These are phyloP conservation scores for Apiotrichum brassicae DNA, from an alignment of 1,284 basidiomycete genomes.

Conservation along the genomic window DNA sequence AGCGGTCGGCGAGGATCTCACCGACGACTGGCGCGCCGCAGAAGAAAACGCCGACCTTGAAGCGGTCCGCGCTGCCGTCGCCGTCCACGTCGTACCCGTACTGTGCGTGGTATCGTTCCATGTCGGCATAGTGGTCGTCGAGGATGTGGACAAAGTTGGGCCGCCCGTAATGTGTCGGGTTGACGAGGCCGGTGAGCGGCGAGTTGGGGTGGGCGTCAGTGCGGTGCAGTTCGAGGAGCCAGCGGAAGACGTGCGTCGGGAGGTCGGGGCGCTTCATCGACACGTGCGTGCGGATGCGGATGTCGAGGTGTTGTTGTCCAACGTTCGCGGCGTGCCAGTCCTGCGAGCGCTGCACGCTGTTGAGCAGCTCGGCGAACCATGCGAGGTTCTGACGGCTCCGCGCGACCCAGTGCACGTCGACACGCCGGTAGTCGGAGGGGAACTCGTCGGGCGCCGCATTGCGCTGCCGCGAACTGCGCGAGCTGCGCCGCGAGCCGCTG, in stretches of 20 bases:
- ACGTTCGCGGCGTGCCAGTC: constrained; percentile 19
- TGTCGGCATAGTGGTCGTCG: constrained; percentile 29
- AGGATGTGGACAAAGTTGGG: constrained; percentile 29
- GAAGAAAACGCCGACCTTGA: constrained; percentile 33
- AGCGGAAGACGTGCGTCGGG: constrained; percentile 3
- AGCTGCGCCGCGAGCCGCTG: background rate
- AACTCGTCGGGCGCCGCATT: constrained; percentile 3
- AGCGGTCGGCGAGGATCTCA: constrained; percentile 29
- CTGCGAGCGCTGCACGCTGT: constrained; percentile 21
- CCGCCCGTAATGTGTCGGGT: constrained; percentile 26
- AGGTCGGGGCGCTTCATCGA: background rate
- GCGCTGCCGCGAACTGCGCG: background rate
- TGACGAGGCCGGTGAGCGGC: constrained; percentile 27
- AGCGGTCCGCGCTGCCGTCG: constrained; percentile 15
- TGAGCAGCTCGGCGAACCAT: constrained; percentile 32
- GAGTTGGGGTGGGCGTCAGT: constrained; percentile 15
- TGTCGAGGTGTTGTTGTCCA: constrained; percentile 4
- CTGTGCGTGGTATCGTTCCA: constrained; percentile 15
- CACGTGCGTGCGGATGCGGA: constrained; percentile 14
- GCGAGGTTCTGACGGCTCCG: constrained; percentile 22
- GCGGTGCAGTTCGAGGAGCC: constrained; percentile 7
- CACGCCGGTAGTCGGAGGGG: constrained; percentile 22
- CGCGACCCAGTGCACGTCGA: constrained; percentile 34
- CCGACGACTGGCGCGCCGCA: constrained; percentile 30
- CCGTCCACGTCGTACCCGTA: constrained; percentile 10